These are phyloP conservation scores for Penicillium simplicissimum DNA, from an alignment of 495 filamentous ascomycete species.

Conservation along the genomic window DNA sequence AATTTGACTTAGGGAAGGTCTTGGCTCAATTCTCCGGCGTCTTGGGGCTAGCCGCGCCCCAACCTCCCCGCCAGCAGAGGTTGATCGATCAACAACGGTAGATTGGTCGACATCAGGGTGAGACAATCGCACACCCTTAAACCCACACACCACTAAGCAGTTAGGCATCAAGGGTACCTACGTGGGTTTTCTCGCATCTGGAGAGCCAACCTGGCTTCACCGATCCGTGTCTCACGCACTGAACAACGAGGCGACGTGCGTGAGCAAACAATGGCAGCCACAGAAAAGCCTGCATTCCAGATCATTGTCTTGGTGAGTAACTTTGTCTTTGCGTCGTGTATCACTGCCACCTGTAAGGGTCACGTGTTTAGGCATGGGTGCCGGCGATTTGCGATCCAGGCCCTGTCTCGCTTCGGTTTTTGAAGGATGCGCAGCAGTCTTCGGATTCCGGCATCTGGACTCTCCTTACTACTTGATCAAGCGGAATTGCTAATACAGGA, in stretches of 20 bases:
- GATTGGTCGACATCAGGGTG: slow-evolving; percentile 3
- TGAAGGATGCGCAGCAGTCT: slow-evolving; percentile 7
- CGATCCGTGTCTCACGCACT: slow-evolving; percentile 14
- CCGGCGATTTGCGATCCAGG: slow-evolving; percentile 1
- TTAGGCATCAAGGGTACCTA: not conserved
- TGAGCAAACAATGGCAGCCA: slow-evolving; percentile 21
- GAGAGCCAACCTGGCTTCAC: not conserved
- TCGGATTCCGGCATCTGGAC: slow-evolving; percentile 27
- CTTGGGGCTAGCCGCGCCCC: slow-evolving; percentile 7
- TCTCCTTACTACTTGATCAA: slow-evolving; percentile 1
- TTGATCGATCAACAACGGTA: slow-evolving; percentile 7
- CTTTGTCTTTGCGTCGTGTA: not conserved
- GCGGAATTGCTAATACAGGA: slow-evolving; percentile 25
- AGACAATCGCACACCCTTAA: slow-evolving; percentile 5
- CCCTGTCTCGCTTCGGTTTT: not conserved
- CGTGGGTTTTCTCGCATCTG: not conserved
- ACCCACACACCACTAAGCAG: not conserved
- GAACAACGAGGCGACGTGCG: not conserved
- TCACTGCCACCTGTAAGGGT: slow-evolving; percentile 7
- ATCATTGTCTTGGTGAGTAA: slow-evolving; percentile 77
- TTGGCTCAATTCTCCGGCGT: not conserved
- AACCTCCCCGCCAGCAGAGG: not conserved
- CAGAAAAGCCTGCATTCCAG: slow-evolving; percentile 58
- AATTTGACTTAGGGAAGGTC: not conserved
- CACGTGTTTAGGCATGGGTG: slow-evolving; percentile 10